A percentile compares a stretch with the other conserved stretches of the same genome.
Evolutionary conservation across 306 rosid genomes (phyloP).

Genomic region (Urtica urens): DNA sequence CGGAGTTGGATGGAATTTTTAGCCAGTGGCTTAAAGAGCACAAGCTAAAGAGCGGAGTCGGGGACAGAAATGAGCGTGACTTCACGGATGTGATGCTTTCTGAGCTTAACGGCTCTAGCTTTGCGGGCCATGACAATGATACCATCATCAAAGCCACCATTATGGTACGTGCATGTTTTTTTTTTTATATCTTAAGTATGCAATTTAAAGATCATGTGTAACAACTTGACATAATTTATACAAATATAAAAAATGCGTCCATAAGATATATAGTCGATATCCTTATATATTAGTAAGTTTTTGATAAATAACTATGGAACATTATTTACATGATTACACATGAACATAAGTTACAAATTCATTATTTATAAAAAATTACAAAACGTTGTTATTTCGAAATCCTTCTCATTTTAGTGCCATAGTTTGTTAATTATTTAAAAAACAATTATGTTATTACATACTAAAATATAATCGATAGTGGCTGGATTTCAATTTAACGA

Average conservation of each 20-base stretch:
- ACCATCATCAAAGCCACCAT: slow-evolving; percentile 16
- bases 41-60: not conserved
- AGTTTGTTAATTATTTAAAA: too few species aligned
- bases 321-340: too few species aligned
- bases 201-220: not conserved
- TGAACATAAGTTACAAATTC: too few species aligned
- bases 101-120: slow-evolving; percentile 1
- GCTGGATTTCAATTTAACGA: too few species aligned
- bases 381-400: too few species aligned
- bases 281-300: not conserved
- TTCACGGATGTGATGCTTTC: slow-evolving; percentile 25
- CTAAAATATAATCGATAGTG: too few species aligned
- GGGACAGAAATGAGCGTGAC: slow-evolving; percentile 4
- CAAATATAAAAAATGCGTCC: not conserved
- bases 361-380: too few species aligned
- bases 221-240: not conserved
- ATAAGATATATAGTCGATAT: not conserved
- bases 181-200: not conserved
- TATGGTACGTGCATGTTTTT: slow-evolving; percentile 1
- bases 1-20: slow-evolving; percentile 10
- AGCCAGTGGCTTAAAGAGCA: slow-evolving; percentile 8
- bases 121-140: slow-evolving; percentile 15
- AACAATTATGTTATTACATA: too few species aligned
- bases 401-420: too few species aligned
- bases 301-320: too few species aligned